Percentiles rank a stretch among this genome's conserved stretches.
These are phyloP conservation scores for Trichoderma hamatum DNA, from an alignment of 2,329 filamentous ascomycete genomes.

Conservation along the genomic window DNA sequence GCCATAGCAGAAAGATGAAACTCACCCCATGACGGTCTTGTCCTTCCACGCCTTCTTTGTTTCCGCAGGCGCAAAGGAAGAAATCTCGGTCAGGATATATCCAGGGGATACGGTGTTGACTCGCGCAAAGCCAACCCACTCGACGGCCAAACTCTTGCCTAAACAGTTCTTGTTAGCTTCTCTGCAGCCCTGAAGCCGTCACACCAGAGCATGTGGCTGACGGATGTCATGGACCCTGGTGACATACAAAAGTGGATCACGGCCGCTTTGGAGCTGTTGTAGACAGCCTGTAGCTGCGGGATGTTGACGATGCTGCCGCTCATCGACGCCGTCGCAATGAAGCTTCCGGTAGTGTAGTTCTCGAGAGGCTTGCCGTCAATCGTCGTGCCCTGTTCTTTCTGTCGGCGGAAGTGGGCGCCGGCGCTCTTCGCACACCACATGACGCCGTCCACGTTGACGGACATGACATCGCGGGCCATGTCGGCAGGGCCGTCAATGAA, in stretches of 20 bases:
- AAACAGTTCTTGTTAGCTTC: background rate
- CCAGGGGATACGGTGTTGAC: constrained; percentile 74
- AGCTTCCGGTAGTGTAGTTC: constrained; percentile 66
- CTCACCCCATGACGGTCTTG: constrained; percentile 76
- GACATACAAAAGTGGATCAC: constrained; percentile 59
- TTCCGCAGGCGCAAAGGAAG: constrained; percentile 64
- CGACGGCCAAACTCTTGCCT: constrained; percentile 72
- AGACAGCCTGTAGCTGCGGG: constrained; percentile 73
- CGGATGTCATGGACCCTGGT: background rate
- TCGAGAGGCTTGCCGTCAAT: constrained; percentile 63
- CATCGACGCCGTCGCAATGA: constrained; percentile 79
- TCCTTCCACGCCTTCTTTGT: constrained; percentile 74
- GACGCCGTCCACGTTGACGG: constrained; percentile 73
- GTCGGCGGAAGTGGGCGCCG: constrained; percentile 68
- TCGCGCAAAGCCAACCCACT: constrained; percentile 76
- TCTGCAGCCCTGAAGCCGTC: background rate
- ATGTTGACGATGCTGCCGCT: constrained; percentile 77
- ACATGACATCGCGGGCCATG: constrained; percentile 68
- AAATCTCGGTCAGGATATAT: constrained; percentile 76
- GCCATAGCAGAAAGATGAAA: constrained; percentile 25
- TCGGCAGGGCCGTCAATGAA: constrained; percentile 67
- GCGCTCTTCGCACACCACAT: constrained; percentile 77
- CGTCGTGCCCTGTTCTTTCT: constrained; percentile 68
- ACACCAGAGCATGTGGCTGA: background rate
- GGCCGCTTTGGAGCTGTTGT: constrained; percentile 73